These are phyloP conservation scores for Calonectria pseudoreteaudii DNA, from an alignment of 2,329 filamentous ascomycete species.

Conservation along the genomic window DNA sequence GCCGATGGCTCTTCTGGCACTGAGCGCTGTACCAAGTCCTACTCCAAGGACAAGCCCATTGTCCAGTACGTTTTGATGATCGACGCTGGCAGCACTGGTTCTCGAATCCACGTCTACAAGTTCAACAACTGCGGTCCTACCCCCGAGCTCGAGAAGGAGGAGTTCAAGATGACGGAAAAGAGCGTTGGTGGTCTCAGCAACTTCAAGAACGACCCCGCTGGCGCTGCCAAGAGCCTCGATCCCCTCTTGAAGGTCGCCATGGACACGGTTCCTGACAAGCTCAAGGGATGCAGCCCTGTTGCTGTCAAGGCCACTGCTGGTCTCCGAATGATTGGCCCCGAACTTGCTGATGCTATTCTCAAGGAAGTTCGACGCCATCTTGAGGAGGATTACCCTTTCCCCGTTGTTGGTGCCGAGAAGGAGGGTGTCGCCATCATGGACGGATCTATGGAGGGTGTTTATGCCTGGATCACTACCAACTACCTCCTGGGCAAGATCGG, in stretches of 20 bases:
- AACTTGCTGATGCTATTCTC: slow-evolving; percentile 86
- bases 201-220: slow-evolving; percentile 87
- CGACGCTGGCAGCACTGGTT: slow-evolving; percentile 97
- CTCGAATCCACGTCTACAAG: slow-evolving; percentile 97
- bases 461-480: slow-evolving; percentile 99
- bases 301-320: slow-evolving; percentile 99
- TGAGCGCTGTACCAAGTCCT: slow-evolving; percentile 83
- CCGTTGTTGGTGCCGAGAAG: slow-evolving; percentile 86
- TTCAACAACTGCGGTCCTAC: slow-evolving; percentile 98
- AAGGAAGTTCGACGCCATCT: slow-evolving; percentile 85
- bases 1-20: slow-evolving; percentile 74
- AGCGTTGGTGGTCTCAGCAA: slow-evolving; percentile 86
- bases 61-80: slow-evolving; percentile 99
- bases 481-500: slow-evolving; percentile 98
- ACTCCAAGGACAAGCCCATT: slow-evolving; percentile 89
- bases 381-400: slow-evolving; percentile 93
- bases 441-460: slow-evolving; percentile 95
- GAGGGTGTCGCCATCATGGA: slow-evolving; percentile 97
- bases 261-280: slow-evolving; percentile 83
- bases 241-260: slow-evolving; percentile 88
- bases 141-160: slow-evolving; percentile 92
- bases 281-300: slow-evolving; percentile 92
- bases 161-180: slow-evolving; percentile 94
- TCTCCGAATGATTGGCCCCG: slow-evolving; percentile 84
- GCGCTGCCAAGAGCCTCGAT: slow-evolving; percentile 90